Percentiles rank a stretch among this genome's conserved stretches.
phyloP scores from a whole-genome alignment of 108 stramenopile genomes.

The Skeletonema tropicum region DNA sequence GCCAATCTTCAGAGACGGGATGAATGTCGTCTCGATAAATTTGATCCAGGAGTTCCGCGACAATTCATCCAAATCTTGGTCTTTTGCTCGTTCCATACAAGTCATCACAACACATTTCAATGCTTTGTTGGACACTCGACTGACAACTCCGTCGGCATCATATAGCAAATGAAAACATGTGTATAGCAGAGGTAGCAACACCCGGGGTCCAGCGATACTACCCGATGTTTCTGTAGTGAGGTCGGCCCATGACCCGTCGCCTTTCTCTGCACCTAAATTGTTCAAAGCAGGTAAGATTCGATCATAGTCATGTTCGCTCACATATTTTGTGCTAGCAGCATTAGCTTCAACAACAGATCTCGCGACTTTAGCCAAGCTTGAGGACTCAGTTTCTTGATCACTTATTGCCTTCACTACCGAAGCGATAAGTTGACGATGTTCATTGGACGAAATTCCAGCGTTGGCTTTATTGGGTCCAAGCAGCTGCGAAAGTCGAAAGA shows the following conservation, averaged over 20 bases:
- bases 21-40: constrained; percentile 67
- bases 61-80: constrained; percentile 10
- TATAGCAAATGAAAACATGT: constrained; percentile 75
- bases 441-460: constrained; percentile 57
- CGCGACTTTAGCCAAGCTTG: constrained; percentile 31
- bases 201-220: constrained; percentile 32
- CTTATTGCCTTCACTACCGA: constrained; percentile 37
- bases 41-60: constrained; percentile 52
- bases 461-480: constrained; percentile 72
- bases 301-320: constrained; percentile 85
- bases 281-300: constrained; percentile 73
- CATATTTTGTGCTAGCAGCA: constrained; percentile 59
- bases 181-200: constrained; percentile 65
- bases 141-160: constrained; percentile 77
- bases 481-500: constrained; percentile 17
- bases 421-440: constrained; percentile 50
- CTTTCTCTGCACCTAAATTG: constrained; percentile 43
- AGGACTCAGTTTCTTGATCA: constrained; percentile 6
- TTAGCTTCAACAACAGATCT: constrained; percentile 52
- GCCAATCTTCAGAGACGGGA: constrained; percentile 67
- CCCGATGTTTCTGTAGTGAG: constrained; percentile 27
- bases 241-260: constrained; percentile 46
- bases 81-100: constrained; percentile 44
- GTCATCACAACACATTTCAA: constrained; percentile 64
- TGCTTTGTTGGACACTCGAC: constrained; percentile 69